Conservation (phyloP, 1,284 basidiomycete species). For the Taiwanofungus camphoratus region DNA sequence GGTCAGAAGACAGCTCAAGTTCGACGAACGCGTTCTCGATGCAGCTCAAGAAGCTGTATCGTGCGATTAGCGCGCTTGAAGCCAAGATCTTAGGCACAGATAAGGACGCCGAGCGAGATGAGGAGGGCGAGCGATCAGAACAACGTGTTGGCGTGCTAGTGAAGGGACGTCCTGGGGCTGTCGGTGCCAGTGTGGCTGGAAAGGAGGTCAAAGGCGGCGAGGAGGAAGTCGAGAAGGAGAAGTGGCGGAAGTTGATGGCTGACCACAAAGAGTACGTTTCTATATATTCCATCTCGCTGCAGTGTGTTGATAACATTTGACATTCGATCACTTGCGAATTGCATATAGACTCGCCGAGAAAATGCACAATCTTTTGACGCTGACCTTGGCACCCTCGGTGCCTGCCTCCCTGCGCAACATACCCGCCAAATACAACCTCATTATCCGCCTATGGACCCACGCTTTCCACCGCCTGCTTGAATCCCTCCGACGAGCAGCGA, state of each 20-base stretch:
- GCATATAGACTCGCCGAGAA: conserved; percentile 72
- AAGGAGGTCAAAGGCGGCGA: conserved; percentile 28
- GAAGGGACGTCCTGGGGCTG: conserved; percentile 33
- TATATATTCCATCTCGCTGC: too few relatives aligned
- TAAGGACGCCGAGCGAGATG: conserved; percentile 47
- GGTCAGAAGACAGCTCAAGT: conserved; percentile 45
- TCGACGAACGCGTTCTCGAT: conserved; percentile 62
- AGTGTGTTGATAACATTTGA: too few relatives aligned
- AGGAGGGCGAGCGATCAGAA: conserved; percentile 27
- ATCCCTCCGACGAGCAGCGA: conserved; percentile 79
- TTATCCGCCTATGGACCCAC: conserved; percentile 88
- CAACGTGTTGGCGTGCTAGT: conserved; percentile 41
- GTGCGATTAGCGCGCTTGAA: conserved; percentile 70
- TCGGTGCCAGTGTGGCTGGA: conserved; percentile 29
- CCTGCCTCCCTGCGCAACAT: conserved; percentile 86
- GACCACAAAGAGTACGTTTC: conserved; percentile 65
- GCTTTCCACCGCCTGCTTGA: conserved; percentile 90
- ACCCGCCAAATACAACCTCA: conserved; percentile 92
- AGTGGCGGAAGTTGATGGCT: conserved; percentile 57
- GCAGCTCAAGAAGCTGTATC: conserved; percentile 79
- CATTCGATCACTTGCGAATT: not conserved
- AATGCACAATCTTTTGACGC: conserved; percentile 83
- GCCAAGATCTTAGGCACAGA: conserved; percentile 62
- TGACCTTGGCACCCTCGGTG: conserved; percentile 81
- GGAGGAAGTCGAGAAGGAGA: conserved; percentile 61